Percentiles rank a stretch among this genome's conserved stretches.
Conservation (phyloP, 1,284 basidiomycete genomes). For the Omphalotus olearius region DNA sequence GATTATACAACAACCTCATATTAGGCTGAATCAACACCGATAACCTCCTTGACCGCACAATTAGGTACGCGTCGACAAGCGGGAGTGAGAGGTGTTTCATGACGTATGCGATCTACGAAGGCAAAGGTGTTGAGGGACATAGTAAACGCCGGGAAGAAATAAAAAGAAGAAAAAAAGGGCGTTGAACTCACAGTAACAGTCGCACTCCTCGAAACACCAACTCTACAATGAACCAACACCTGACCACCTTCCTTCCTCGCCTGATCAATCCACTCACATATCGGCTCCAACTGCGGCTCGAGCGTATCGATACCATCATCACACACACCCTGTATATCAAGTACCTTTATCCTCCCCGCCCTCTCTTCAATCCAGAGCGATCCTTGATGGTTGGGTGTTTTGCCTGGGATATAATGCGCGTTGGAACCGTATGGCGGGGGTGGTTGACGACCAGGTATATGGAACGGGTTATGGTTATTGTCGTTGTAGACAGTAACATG, state of each 20-base stretch:
- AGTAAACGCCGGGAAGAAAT: too few relatives aligned
- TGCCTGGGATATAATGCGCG: constrained; percentile 39
- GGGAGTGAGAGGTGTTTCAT: constrained; percentile 91
- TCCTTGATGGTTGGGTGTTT: constrained; percentile 51
- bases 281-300: constrained; percentile 80
- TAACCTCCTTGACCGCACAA: constrained; percentile 79
- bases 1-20: constrained; percentile 88
- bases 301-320: constrained; percentile 97
- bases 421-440: constrained; percentile 15
- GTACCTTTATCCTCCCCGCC: constrained; percentile 83
- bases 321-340: constrained; percentile 86
- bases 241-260: constrained; percentile 81
- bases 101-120: constrained; percentile 88
- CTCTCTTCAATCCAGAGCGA: constrained; percentile 85
- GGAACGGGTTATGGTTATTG: constrained; percentile 1
- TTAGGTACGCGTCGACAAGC: constrained; percentile 90
- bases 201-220: constrained; percentile 91
- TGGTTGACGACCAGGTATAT: constrained; percentile 15
- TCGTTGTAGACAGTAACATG: constrained; percentile 15
- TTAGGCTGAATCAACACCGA: constrained; percentile 93
- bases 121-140: too few relatives aligned
- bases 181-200: constrained; percentile 80
- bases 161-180: too few relatives aligned
- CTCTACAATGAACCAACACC: constrained; percentile 93
- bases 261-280: constrained; percentile 91